Evolutionary conservation across 192 early-diverging fungal species (phyloP), one percentile per base, ranked within the genome.

Genomic region (Coemansia reversa): DNA sequence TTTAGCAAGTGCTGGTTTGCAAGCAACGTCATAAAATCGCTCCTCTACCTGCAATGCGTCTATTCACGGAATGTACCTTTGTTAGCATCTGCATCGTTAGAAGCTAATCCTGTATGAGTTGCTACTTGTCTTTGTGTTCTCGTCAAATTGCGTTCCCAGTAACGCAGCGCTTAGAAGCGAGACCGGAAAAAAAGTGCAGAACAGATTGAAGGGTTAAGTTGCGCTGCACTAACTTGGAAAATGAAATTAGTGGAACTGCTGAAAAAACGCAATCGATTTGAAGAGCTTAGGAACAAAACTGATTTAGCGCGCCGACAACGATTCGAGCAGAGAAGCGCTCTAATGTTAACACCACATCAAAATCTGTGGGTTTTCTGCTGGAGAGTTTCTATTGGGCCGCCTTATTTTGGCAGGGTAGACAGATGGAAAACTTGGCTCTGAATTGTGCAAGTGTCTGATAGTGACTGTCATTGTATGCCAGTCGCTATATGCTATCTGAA

Each of bases 11-110:
- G 39, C 14, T 45, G 39, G 12, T 45, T 45, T 45, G 39, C 14
- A 45, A 11, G 39, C 9, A 14, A 45, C 9, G 39, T 3, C 14
- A 45, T 16, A 3, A 14, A 45, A 4, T 16, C 14, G 39, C 39
- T 45, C 2, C 12, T 2, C 39, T 14, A 45, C 14, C 39, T 45
- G 39, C 9, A 45, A 45, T 45, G 39, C 39, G 1, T 45, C 3
- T 45, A 45, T 45, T 16, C 12, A 3, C 39, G 14, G 14, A 45
- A 9, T 45, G 39, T 89, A 86, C 76, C 63, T 65, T 65, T 48
- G 63, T 65, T 30, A 65, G 55, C 63, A 65, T 65, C 63, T 65
- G 63, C 63, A 65, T 65, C 53, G 28, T 65, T 42, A 49, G 16
- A 18, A 25, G 35, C 58, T 14, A 7, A 16, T 24, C 22, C 16